Base-by-base conservation (phyloP, 192 early-diverging fungal species). In the Podila verticillata region DNA sequence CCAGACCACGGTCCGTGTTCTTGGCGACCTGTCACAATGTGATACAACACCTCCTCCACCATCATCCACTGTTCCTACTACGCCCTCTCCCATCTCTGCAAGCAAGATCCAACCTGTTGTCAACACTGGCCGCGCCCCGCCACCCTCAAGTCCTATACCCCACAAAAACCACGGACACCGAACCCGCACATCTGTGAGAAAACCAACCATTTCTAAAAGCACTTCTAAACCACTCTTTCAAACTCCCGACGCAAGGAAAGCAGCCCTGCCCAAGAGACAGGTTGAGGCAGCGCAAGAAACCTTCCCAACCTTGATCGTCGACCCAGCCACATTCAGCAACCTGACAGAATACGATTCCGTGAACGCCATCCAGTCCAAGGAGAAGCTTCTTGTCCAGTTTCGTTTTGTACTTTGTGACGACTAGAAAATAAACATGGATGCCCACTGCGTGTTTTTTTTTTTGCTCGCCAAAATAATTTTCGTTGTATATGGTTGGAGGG, bases 361-460 rank as follows among this genome's bases (percentile, higher is more conserved):
- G 34, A 48, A 28, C 17, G 58, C 48, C 12, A 26, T 79, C 3
- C 59, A 54, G 29, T 48, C 51, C 17, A 63, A 72, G 60, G 32
- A 57, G 30, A 34, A 17, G 12, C 62, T 71, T 20, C 26, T 15
- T 10, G 69, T 79, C 17, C 69, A 79, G 35, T 78, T 78, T 31
- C 75, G 75, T 8, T 78, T 78, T 57, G 69, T 79, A 2, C 30
- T 67, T 5, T 79, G 75, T 57, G 69, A 70, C 13, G 60, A 56
- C 32, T 66, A 22, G 59, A 47, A 13, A 13, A 30, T 28, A 57
- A 35, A 39, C n/a, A 12, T 39, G 39, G 15, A 32, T 60, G 26
- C 3, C 30, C 31, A 5, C 5, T 57, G 24, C 24, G 7, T 57
- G n/a, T 22, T 34, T 0, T 60, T 9, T 7, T 60, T 60, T 8